phyloP scores from a whole-genome alignment of 2,329 filamentous ascomycete genomes.

The Paracorniculantispora psalliotae region DNA sequence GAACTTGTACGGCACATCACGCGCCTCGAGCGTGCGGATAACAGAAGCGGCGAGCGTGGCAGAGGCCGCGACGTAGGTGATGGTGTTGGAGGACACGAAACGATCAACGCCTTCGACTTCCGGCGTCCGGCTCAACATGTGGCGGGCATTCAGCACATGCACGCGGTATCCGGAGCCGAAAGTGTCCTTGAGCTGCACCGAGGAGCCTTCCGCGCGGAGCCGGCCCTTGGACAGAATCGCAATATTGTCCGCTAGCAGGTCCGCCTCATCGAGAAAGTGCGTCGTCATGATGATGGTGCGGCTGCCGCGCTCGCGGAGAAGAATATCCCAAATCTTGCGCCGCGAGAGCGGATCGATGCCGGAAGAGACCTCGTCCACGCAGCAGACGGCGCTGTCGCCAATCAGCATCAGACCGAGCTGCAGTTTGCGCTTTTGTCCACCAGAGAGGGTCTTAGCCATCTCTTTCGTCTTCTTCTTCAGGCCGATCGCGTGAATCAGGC shows the following conservation, averaged over 20 bases:
- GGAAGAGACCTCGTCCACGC: constrained; percentile 69
- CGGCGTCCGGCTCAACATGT: constrained; percentile 36
- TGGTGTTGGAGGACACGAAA: constrained; percentile 58
- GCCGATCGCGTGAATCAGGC: constrained; percentile 59
- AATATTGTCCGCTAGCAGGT: constrained; percentile 66
- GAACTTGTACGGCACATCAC: constrained; percentile 61
- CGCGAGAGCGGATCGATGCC: constrained; percentile 68
- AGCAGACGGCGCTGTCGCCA: constrained; percentile 66
- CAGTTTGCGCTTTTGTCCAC: constrained; percentile 71
- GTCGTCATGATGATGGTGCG: constrained; percentile 68
- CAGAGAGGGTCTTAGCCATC: constrained; percentile 60
- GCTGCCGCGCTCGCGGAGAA: constrained; percentile 60
- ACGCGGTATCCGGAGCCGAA: constrained; percentile 45
- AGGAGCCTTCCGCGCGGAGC: constrained; percentile 62
- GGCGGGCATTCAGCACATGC: constrained; percentile 22
- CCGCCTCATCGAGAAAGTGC: constrained; percentile 73
- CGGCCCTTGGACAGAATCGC: constrained; percentile 64
- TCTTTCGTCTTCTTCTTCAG: constrained; percentile 59
- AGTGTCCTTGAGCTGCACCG: constrained; percentile 62
- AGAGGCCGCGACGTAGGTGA: constrained; percentile 62
- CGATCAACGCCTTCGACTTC: constrained; percentile 49
- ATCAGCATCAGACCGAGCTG: constrained; percentile 77
- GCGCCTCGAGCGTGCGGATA: constrained; percentile 59
- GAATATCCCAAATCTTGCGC: constrained; percentile 46
- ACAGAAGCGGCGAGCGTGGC: constrained; percentile 65